Evolutionary conservation across 108 stramenopile genomes (phyloP), one percentile per base, ranked within the genome.

Genomic region (Chaetoceros muelleri): DNA sequence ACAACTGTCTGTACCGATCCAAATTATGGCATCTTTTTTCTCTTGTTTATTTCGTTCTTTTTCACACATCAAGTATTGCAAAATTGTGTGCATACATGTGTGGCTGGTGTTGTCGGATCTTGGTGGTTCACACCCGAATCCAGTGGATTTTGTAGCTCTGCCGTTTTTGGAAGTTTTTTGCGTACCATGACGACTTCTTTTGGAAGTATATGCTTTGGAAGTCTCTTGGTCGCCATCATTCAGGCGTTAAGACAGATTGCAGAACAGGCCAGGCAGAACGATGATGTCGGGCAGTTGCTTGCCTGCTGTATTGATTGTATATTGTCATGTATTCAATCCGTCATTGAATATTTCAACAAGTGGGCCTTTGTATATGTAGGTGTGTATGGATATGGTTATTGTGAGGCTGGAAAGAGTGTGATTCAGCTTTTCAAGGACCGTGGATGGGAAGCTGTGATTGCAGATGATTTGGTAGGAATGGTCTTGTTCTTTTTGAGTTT

Each of bases 361-460:
- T 90, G 93, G 89, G 95, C 92, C 2, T 92, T 84, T 71, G 72
- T 87, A 17, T 90, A 90, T 48, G 88, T 87, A 28, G 93, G 84
- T 1, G 62, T 94, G 0, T 87, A 92, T 57, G 84, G 81, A 25
- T 80, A 84, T 52, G 30, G 52, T 52, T 96, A 88, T 71, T 44
- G 83, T 17, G 78, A 87, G 60, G 81, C 90, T 24, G 93, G 90
- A 51, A 84, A 83, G 64, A 74, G 73, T 44, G 94, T 93, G 24
- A 62, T 89, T 24, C 60, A 59, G 19, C 69, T 97, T 21, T 97
- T 97, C 71, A 70, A 70, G 57, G 74, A 81, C 60, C 81, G 93
- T 25, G 93, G 93, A 20, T 92, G 90, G 94, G 87, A 87, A 53
- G 84, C 87, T 7, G 78, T 95, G 60, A 91, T 95, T 70, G 89